A percentile compares a stretch with the other conserved stretches of the same genome.
phyloP scores from a whole-genome alignment of 2,329 filamentous ascomycete genomes.

The Neurospora sp. region DNA sequence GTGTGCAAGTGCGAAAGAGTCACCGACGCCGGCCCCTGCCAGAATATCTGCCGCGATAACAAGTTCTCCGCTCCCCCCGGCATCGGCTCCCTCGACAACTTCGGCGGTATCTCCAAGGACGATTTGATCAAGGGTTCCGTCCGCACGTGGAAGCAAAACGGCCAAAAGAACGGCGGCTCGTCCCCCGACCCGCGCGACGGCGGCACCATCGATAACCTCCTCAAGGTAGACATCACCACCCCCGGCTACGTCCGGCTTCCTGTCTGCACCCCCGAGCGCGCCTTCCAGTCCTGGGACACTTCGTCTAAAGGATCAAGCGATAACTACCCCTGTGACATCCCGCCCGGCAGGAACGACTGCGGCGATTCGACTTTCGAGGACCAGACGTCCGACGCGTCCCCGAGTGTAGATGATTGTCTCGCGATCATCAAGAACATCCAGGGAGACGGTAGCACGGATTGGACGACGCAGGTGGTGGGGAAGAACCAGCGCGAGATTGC shows the following conservation, averaged over 20 bases:
- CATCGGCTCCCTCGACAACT: slow-evolving; percentile 16
- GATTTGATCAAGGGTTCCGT: slow-evolving; percentile 21
- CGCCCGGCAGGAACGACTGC: neutral
- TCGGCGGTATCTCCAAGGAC: slow-evolving; percentile 17
- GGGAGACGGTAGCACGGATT: neutral
- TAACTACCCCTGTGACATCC: slow-evolving; percentile 3
- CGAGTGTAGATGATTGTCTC: slow-evolving; percentile 1
- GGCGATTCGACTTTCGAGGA: neutral
- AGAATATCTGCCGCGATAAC: slow-evolving; percentile 11
- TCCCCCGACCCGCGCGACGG: slow-evolving; percentile 18
- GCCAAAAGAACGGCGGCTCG: slow-evolving; percentile 21
- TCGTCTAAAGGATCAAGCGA: neutral
- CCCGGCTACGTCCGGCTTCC: slow-evolving; percentile 28
- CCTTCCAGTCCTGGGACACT: slow-evolving; percentile 23
- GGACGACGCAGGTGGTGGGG: neutral
- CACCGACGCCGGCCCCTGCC: neutral
- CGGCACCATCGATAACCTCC: slow-evolving; percentile 16
- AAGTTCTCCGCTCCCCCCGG: slow-evolving; percentile 20
- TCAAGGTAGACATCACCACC: slow-evolving; percentile 22
- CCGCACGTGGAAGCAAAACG: slow-evolving; percentile 19
- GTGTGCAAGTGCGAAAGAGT: slow-evolving; percentile 2
- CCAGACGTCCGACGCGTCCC: neutral
- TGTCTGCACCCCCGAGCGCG: slow-evolving; percentile 25
- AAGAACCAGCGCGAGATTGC: neutral
- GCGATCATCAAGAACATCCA: slow-evolving; percentile 1